Evolutionary conservation across 78 protist species (phyloP).

Genomic region (Speleostelium caveatum): DNA sequence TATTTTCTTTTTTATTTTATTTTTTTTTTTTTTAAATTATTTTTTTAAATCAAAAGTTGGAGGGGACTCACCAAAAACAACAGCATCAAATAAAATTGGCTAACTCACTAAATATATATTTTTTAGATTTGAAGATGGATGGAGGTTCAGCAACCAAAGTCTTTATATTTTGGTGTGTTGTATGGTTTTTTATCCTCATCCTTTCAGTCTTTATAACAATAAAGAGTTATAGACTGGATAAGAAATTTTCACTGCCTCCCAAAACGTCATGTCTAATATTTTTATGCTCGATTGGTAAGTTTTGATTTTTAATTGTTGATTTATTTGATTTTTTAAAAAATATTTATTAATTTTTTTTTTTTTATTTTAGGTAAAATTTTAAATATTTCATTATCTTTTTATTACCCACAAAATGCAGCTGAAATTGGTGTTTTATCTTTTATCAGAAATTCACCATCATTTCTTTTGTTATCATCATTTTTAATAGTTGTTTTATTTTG

Average conservation of each 20-base stretch:
- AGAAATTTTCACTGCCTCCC: neutral
- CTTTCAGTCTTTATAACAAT: neutral
- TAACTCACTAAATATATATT: neutral
- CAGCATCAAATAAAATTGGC: neutral
- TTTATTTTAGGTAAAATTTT: conserved; percentile 3
- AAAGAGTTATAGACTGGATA: neutral
- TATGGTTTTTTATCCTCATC: neutral
- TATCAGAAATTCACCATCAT: conserved; percentile 11
- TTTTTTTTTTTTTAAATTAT: neutral
- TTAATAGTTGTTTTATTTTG: conserved; percentile 18
- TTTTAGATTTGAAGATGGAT: neutral
- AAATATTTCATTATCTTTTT: conserved; percentile 6
- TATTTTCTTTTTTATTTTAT: neutral
- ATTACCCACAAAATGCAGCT: neutral
- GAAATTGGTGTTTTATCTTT: neutral
- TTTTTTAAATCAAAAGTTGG: neutral
- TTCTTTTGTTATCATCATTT: conserved; percentile 18
- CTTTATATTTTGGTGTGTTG: neutral
- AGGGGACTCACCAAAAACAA: neutral
- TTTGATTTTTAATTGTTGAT: neutral
- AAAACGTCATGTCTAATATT: conserved; percentile 6
- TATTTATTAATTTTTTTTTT: neutral
- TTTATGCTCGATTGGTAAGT: conserved; percentile 23
- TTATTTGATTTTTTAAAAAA: neutral
- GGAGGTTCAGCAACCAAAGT: neutral